Evolutionary conservation across 1,284 basidiomycete genomes (phyloP).

Genomic region (Kalmanozyma brasiliensis): DNA sequence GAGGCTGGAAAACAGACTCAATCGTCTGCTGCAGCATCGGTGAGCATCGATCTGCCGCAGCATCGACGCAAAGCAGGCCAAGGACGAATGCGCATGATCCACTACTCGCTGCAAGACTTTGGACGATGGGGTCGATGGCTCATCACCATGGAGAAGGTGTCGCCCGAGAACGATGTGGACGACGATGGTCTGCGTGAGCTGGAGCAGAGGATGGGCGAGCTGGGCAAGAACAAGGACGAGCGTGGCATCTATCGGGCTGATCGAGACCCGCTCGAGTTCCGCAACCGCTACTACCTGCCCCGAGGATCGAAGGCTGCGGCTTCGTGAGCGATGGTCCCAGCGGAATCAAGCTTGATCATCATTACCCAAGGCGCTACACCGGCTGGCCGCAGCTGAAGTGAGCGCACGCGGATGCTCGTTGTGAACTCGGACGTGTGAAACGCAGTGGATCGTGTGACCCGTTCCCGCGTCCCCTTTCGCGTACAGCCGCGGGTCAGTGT

Average conservation of each 20-base stretch:
- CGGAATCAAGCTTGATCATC: too few relatives aligned
- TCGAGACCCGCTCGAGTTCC: conserved; percentile 55
- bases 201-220: conserved; percentile 33
- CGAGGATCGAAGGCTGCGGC: conserved; percentile 24
- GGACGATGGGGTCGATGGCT: conserved; percentile 86
- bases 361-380: too few relatives aligned
- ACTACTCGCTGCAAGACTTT: conserved; percentile 92
- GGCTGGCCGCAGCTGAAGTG: too few relatives aligned
- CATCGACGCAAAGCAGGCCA: conserved; percentile 40
- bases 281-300: conserved; percentile 52
- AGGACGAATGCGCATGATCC: conserved; percentile 69
- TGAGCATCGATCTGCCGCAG: conserved; percentile 74
- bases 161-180: conserved; percentile 38
- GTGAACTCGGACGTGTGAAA: too few relatives aligned
- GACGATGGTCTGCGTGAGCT: conserved; percentile 33
- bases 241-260: conserved; percentile 46
- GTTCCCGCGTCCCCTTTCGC: too few relatives aligned
- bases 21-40: conserved; percentile 65
- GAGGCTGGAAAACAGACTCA: conserved; percentile 71
- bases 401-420: too few relatives aligned
- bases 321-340: too few relatives aligned
- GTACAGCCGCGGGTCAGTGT: too few relatives aligned
- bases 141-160: conserved; percentile 60
- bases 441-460: too few relatives aligned
- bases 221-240: conserved; percentile 47